Base-by-base conservation (phyloP, 495 filamentous ascomycete species). In the Saxophila tyrrhenica region DNA sequence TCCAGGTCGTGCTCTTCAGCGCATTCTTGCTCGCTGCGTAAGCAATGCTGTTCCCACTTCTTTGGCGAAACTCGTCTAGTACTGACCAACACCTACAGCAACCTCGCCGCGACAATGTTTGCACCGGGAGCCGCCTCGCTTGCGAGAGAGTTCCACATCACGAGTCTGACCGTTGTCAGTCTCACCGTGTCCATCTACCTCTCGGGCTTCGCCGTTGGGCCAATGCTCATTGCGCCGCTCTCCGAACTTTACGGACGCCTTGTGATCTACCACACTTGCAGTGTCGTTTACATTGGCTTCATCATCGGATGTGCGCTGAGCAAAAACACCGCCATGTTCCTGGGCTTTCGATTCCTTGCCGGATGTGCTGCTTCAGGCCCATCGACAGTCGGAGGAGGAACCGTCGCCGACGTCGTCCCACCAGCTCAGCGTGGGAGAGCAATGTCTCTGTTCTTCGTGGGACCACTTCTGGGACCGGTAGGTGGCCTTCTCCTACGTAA, bases 151-250 rank as follows among this genome's bases (percentile, higher is more conserved):
- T n/a, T n/a, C n/a, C n/a, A n/a, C n/a, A n/a, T n/a, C n/a, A n/a
- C n/a, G n/a, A n/a, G n/a, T n/a, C n/a, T n/a, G n/a, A n/a, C n/a
- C n/a, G n/a, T n/a, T n/a, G n/a, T n/a, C n/a, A n/a, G n/a, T n/a
- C n/a, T 43, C n/a, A n/a, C n/a, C n/a, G n/a, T n/a, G n/a, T 73
- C 67, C 7, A 57, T 83, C 0, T 78, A 73, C 51, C 72, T 84
- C 0, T 53, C 81, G 0, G 78, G 48, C 50, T 21, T 35, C 39
- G 35, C 43, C 20, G 8, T 46, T 21, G 43, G 43, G 10, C 43
- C 43, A 75, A 73, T 56, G 78, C 81, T 0, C 16, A 90, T 89
- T 63, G 85, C 86, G 21, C 86, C 86, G 0, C 66, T 88, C 48
- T 84, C 79, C 9, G 79, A 83, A 56, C 62, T 78, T 7, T 76